These are phyloP conservation scores for Misopates orontium DNA, from an alignment of 257 asterid species.

Conservation along the genomic window DNA sequence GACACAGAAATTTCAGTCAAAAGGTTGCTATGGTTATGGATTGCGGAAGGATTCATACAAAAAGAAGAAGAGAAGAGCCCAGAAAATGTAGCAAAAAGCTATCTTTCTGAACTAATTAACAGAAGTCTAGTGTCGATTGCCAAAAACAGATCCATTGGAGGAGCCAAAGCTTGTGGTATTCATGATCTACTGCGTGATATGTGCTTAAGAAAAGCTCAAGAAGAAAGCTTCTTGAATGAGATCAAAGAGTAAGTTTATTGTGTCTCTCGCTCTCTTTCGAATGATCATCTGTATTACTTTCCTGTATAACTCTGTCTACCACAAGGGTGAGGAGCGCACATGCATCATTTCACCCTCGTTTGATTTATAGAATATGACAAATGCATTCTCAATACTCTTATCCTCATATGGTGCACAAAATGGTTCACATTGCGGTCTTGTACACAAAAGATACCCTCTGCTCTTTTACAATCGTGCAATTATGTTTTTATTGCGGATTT, in stretches of 20 bases:
- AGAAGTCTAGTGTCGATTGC: constrained; percentile 32
- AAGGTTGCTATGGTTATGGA: constrained; percentile 31
- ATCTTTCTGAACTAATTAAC: constrained; percentile 25
- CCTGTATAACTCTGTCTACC: no score
- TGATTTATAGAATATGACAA: no score
- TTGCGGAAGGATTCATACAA: constrained; percentile 36
- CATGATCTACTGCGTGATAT: constrained; percentile 39
- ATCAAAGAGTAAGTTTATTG: constrained; percentile 22
- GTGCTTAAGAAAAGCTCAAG: constrained; percentile 24
- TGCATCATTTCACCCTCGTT: no score
- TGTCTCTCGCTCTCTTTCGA: no score
- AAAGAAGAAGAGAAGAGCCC: constrained; percentile 5
- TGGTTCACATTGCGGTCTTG: no score
- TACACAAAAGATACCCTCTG: no score
- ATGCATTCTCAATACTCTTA: no score
- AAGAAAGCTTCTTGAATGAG: constrained; percentile 12
- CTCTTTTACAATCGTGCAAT: no score
- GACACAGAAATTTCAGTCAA: constrained; percentile 16
- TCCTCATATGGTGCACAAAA: no score
- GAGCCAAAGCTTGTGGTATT: constrained; percentile 33
- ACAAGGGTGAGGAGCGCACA: no score
- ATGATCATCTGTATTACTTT: background rate
- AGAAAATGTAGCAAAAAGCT: constrained; percentile 30
- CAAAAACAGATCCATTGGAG: constrained; percentile 28
- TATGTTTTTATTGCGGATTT: background rate